These are phyloP conservation scores for Penicillium verrucosum DNA, from an alignment of 2,329 filamentous ascomycete species.

Conservation along the genomic window DNA sequence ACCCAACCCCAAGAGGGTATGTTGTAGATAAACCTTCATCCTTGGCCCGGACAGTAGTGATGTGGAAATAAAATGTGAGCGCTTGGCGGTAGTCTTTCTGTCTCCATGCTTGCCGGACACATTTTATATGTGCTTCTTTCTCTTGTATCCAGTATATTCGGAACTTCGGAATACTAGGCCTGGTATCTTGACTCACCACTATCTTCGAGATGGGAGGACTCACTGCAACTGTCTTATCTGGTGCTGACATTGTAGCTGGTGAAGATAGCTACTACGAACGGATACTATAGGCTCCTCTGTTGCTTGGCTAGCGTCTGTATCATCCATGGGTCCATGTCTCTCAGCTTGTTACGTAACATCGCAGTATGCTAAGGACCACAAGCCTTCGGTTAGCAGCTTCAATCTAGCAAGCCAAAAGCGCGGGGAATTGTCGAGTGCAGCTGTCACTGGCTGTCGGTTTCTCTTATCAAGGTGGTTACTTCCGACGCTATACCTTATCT, in stretches of 20 bases:
- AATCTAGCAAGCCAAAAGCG: no score
- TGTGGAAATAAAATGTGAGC: neutral
- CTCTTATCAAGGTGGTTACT: neutral
- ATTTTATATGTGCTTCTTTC: neutral
- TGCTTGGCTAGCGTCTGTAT: neutral
- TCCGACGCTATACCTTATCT: neutral
- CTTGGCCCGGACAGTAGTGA: neutral
- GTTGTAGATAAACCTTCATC: slow-evolving; percentile 6
- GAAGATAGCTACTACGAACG: neutral
- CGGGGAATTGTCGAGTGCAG: neutral
- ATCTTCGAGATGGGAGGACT: neutral
- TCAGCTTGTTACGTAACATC: neutral
- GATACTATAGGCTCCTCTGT: neutral
- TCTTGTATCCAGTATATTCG: neutral
- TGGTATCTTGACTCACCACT: neutral
- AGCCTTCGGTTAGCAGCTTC: neutral
- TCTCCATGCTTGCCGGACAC: neutral
- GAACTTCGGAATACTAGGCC: neutral
- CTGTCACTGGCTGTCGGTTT: neutral
- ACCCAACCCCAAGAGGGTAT: slow-evolving; percentile 7
- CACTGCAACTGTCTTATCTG: neutral
- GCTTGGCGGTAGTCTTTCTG: neutral
- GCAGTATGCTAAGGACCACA: neutral
- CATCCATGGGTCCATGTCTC: neutral
- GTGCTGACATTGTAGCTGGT: neutral